Evolutionary conservation across 2,329 filamentous ascomycete genomes (phyloP), one percentile per base, ranked within the genome.

Genomic region (Fusarium newnesense): DNA sequence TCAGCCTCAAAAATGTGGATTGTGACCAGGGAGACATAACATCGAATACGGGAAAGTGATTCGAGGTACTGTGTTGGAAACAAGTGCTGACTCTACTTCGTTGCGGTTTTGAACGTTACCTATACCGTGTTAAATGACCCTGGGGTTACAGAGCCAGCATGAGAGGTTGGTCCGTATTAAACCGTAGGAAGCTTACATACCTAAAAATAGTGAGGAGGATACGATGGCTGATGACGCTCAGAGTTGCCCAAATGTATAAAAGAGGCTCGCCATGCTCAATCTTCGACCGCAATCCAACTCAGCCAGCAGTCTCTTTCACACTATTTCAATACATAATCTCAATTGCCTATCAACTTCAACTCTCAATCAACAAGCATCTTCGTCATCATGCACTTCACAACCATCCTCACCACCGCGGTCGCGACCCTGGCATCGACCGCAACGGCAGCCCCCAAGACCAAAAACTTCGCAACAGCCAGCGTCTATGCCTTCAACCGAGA

Each of bases 401-500:
- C 12, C 7, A 30, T 62, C 5, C 21, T 62, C 9, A 28, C 32
- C 18, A 10, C 44, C 7, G 18, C 57, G 18, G 11, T 52, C 16
- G 26, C 46, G 0, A 37, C 57, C 36, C 32, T 64, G 12, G 37
- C 57, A 2, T 39, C 44, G 10, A n/a, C 37, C 6, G 37, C 30
- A 50, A 21, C 44, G 11, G 61, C 57, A 7, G 44, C 18, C 15
- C 56, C 61, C 10, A 36, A 40, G 16, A n/a, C 30, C 3, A 7
- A 46, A 15, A 62, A 15, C 6, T 64, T 64, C 26, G 57, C 61
- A 26, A 62, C 44, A 16, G 61, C 24, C 12, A 64, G 44, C 6
- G 43, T 64, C 37, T 50, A 43, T 39, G 61, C 57, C n/a, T 12
- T 60, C 36, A 56, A 60, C 58, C 32, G 28, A 32, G 36, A 42